These are phyloP conservation scores for Plasmodium knowlesi DNA, from an alignment of 169 alveolate genomes.

Conservation along the genomic window DNA sequence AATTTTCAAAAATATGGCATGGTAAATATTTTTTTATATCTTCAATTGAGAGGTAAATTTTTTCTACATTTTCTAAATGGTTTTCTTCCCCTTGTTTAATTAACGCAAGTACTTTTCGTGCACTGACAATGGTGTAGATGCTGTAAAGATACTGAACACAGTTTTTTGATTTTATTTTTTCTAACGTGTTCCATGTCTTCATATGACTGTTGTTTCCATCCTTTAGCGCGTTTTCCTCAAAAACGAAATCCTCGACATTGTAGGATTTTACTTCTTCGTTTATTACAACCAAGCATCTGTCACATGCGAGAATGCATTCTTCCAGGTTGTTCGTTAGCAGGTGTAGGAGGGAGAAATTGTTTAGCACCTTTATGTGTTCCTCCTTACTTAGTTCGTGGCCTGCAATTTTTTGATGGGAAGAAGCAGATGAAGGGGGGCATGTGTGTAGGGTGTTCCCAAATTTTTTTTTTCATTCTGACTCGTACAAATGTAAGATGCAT, in stretches of 20 bases:
- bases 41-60: conserved; percentile 6
- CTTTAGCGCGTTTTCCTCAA: not conserved
- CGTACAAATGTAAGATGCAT: not conserved
- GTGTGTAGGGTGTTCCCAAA: no score
- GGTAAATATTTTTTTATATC: conserved; percentile 20
- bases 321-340: conserved; percentile 23
- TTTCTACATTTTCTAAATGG: conserved; percentile 1
- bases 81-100: conserved; percentile 5
- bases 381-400: conserved; percentile 31
- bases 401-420: not conserved
- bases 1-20: conserved; percentile 6
- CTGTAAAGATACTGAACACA: conserved; percentile 47
- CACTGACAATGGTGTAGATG: conserved; percentile 43
- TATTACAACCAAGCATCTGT: conserved; percentile 32
- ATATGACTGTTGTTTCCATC: not conserved
- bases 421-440: not conserved
- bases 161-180: conserved; percentile 43
- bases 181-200: conserved; percentile 28
- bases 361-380: conserved; percentile 48
- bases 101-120: conserved; percentile 41
- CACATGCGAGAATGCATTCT: conserved; percentile 43
- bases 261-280: conserved; percentile 55
- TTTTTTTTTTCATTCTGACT: no score
- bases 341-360: conserved; percentile 27
- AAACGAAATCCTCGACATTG: not conserved